phyloP scores from a whole-genome alignment of 805 yeast species.

The Saturnispora besseyi region DNA sequence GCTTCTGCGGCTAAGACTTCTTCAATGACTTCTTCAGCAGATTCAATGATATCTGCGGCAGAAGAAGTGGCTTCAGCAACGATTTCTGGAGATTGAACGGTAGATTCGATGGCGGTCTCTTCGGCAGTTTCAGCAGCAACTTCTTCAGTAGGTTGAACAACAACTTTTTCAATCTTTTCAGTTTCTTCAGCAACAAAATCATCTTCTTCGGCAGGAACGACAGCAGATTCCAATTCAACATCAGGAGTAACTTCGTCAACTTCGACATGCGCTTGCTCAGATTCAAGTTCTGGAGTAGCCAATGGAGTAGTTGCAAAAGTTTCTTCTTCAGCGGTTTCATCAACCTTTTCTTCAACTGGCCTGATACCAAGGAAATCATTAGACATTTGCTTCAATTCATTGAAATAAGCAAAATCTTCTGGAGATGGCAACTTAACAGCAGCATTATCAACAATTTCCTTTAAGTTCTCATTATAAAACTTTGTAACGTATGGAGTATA shows the following conservation, averaged over 20 bases:
- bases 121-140: not conserved
- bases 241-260: constrained; percentile 5
- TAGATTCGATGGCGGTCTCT: not conserved
- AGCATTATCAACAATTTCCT: not conserved
- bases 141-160: too few relatives aligned
- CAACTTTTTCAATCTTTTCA: not conserved
- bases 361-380: constrained; percentile 8
- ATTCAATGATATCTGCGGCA: constrained; percentile 6
- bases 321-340: not conserved
- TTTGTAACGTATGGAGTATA: constrained; percentile 10
- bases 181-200: constrained; percentile 3
- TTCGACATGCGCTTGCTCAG: not conserved
- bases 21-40: constrained; percentile 7
- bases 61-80: constrained; percentile 2
- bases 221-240: not conserved
- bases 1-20: constrained; percentile 3
- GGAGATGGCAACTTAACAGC: constrained; percentile 8
- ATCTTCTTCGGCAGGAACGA: constrained; percentile 7
- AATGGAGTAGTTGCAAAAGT: constrained; percentile 3
- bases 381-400: constrained; percentile 3
- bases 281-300: not conserved
- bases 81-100: not conserved
- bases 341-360: not conserved
- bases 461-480: constrained; percentile 14
- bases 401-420: constrained; percentile 2